Evolutionary conservation across 2,329 filamentous ascomycete species (phyloP), one percentile per base, ranked within the genome.

Genomic region (Calonectria naviculata): DNA sequence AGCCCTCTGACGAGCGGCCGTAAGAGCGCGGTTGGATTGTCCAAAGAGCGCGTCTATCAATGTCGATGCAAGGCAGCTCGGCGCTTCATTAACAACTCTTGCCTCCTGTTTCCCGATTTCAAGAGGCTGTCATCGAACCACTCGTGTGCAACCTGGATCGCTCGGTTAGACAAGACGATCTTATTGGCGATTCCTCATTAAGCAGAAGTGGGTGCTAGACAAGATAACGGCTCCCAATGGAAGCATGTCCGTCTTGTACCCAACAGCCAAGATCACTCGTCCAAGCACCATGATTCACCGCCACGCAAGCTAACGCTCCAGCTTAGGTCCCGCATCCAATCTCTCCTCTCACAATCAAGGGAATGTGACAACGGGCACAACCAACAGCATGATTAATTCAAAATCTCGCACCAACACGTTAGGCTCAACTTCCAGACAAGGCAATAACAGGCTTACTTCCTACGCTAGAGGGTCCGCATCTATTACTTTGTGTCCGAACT

Each of bases 41-140:
- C 19, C 19, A 41, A 38, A 19, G 24, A 29, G 49, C 67, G 67
- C 67, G 62, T 62, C 62, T 62, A 46, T 54, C 28, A 28, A 56
- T 46, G 17, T 34, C 29, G 28, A 61, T 46, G 24, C 52, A 19
- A 60, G 24, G 26, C 17, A 21, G 19, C 31, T 24, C 13, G 28
- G 44, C 65, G 67, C 62, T 44, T 64, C 60, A 12, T 65, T 28
- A 52, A 44, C 62, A 60, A 68, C 42, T 70, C 36, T 42, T 46
- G 28, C 19, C 5, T 52, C 28, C 28, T 46, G 12, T 9, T 42
- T 46, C 64, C 41, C 5, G 21, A 61, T 52, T 36, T 52, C 34
- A 34, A n/a, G 49, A 44, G 34, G 21, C 64, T 63, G 28, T 44
- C 17, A 24, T 44, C 42, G 21, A 54, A 21, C 62, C 62, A 54